Base-by-base conservation (phyloP, 768 basidiomycete genomes). In the Lactarius evosmus region DNA sequence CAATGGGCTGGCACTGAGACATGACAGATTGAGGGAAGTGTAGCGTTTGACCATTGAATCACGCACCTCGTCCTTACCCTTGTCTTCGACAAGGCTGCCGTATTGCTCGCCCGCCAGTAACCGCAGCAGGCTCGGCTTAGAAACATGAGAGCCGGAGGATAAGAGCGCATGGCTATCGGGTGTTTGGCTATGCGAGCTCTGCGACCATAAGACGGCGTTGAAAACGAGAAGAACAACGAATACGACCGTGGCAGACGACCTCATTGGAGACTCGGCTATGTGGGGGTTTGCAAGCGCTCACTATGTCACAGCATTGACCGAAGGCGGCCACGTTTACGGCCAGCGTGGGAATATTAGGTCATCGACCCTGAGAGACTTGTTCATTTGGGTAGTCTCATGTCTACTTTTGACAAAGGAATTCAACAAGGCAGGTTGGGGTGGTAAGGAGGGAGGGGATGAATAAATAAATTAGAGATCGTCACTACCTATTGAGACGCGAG, bases 181-280 rank as follows among this genome's bases (percentile, higher is more conserved):
- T 68, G 69, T 53, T 50, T 65, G 69, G 41, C 68, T 67, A 62
- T 72, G 73, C 27, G 70, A 70, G 66, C 70, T 73, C 51, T 73
- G 81, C 17, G 89, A 86, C 87, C 85, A 89, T 38, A 92, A 78
- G 25, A 89, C 58, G 70, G 80, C 80, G 67, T 87, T 86, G 53
- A 86, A 49, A 63, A 81, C 70, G 71, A 92, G 74, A 51, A 81
- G 71, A 61, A 79, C 66, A 32, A 82, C 74, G 67, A 92, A 82
- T 22, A 84, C 66, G 16, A 82, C 70, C 25, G 75, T 69, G 56
- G 74, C 74, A 57, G 74, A 74, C 64, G 83, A 76, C 87, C 53
- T 53, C 63, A 64, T 63, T 58, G 19, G 40, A 62, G 36, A 25
- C 8, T 41, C 56, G 56, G 55, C 56, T 62, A 22, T 40, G 29